Conservation (phyloP, 257 asterid species). For the Eustoma russellianum region DNA sequence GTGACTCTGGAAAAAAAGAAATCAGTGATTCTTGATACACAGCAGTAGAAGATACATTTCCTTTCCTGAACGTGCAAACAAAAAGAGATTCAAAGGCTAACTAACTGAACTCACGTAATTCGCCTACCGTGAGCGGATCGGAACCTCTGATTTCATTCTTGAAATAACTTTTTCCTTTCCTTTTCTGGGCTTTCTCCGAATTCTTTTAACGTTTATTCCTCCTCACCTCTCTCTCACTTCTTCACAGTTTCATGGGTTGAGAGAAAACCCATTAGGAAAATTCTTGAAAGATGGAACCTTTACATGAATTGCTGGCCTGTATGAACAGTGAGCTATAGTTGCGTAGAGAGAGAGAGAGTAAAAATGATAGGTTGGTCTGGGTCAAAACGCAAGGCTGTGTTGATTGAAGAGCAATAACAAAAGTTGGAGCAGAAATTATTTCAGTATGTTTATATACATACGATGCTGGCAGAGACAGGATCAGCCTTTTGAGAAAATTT, state of each 20-base stretch:
- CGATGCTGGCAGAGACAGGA: too few species aligned
- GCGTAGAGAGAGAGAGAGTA: background rate
- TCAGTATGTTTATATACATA: too few species aligned
- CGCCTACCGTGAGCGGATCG: constrained; percentile 34
- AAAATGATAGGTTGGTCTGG: constrained; percentile 7
- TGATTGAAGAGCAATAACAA: constrained; percentile 2
- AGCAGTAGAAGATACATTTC: constrained; percentile 24
- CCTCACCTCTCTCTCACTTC: constrained; percentile 15
- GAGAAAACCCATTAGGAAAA: constrained; percentile 17
- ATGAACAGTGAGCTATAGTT: background rate
- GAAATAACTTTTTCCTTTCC: background rate
- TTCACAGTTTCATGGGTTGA: constrained; percentile 35
- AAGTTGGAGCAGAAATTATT: constrained; percentile 6
- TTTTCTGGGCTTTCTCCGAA: constrained; percentile 9
- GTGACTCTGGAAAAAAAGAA: too few species aligned
- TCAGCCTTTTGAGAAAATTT: too few species aligned
- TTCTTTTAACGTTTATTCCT: background rate
- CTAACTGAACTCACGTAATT: constrained; percentile 4
- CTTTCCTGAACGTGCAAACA: constrained; percentile 5
- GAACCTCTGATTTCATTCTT: constrained; percentile 27
- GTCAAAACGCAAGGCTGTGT: constrained; percentile 13
- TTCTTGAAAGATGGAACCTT: constrained; percentile 18
- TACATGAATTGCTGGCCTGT: constrained; percentile 6
- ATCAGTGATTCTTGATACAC: constrained; percentile 7
- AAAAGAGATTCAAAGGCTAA: background rate